Conservation (phyloP, 768 basidiomycete genomes). For the Trametes coccinea region DNA sequence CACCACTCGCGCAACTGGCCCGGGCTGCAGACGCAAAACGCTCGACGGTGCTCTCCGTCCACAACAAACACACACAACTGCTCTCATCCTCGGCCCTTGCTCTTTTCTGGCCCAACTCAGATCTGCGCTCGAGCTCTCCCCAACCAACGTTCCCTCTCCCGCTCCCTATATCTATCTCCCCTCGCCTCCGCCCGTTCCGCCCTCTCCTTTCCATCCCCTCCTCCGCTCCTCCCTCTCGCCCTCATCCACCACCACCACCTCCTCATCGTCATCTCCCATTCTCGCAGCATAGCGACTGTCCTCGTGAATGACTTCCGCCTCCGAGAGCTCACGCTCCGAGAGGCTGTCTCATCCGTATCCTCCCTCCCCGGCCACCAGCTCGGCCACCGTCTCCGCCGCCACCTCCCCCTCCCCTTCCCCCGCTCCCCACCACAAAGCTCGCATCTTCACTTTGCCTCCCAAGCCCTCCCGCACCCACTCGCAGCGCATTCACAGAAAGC, state of each 20-base stretch:
- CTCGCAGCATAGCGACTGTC: conserved; percentile 1
- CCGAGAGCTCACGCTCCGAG: conserved; percentile 27
- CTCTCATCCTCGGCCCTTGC: not conserved
- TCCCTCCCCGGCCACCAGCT: conserved; percentile 46
- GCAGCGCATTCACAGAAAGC: conserved; percentile 31
- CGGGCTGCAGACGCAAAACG: conserved; percentile 12
- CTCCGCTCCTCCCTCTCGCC: not conserved
- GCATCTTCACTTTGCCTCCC: conserved; percentile 29
- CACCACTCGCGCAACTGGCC: too few relatives aligned
- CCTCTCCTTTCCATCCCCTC: conserved; percentile 17
- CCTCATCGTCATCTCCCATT: not conserved
- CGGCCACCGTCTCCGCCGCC: conserved; percentile 41
- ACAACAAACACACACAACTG: not conserved
- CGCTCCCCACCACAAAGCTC: conserved; percentile 28
- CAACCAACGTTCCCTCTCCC: conserved; percentile 17
- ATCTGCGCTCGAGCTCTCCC: conserved; percentile 6
- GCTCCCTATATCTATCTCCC: conserved; percentile 12
- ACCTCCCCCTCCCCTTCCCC: conserved; percentile 40
- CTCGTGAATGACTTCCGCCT: conserved; percentile 27
- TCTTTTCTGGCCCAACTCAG: not conserved
- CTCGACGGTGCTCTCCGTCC: not conserved
- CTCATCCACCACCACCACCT: not conserved
- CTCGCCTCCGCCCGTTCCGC: conserved; percentile 5
- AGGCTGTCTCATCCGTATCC: conserved; percentile 37
- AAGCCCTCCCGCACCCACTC: conserved; percentile 26